A percentile compares a stretch with the other conserved stretches of the same genome.
Evolutionary conservation across 305 asterid species (phyloP).

Genomic region (Solanum hybrid): DNA sequence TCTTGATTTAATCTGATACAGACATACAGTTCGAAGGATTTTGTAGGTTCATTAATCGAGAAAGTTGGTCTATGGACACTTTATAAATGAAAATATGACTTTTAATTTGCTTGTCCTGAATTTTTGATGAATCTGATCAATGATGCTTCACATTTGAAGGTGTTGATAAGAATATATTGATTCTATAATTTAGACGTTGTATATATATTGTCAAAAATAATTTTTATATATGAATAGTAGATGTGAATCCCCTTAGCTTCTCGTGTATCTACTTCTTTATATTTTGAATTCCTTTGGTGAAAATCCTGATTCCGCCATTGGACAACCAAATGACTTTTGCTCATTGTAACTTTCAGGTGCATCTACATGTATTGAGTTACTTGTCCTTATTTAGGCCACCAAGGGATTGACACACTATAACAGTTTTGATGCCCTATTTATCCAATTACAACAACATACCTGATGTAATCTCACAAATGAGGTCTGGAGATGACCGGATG

Average conservation of each 20-base stretch:
- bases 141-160: background rate
- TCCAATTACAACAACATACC: background rate
- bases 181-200: background rate
- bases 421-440: background rate
- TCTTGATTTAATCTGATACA: background rate
- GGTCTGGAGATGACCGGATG: accelerated
- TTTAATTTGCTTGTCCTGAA: background rate
- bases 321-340: background rate
- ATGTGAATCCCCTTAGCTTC: background rate
- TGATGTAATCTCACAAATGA: background rate
- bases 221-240: background rate
- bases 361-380: background rate
- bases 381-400: background rate
- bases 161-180: background rate
- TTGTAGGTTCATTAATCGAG: background rate
- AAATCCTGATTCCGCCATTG: background rate
- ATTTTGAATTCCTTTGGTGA: background rate
- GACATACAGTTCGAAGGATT: background rate
- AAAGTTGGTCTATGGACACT: background rate
- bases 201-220: no score
- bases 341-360: background rate
- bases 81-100: background rate
- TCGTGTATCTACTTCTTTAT: background rate
- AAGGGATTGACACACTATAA: background rate
- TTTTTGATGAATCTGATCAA: background rate